phyloP scores from a whole-genome alignment of 768 basidiomycete genomes.

The Boletales sp. region DNA sequence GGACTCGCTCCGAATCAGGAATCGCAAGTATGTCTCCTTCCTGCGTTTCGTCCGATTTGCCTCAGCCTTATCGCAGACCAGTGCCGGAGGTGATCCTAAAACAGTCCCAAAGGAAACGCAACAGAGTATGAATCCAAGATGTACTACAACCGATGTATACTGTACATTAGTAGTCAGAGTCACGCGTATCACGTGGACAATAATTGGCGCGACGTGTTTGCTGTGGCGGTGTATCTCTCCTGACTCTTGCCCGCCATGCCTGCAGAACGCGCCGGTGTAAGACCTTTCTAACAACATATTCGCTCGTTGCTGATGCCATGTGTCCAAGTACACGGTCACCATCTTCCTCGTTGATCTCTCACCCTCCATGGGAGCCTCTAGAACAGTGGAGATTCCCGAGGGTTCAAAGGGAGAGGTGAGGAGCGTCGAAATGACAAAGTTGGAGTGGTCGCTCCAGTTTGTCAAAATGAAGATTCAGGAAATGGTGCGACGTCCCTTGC shows the following conservation, averaged over 20 bases:
- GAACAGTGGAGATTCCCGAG: slow-evolving; percentile 53
- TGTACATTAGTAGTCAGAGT: slow-evolving; percentile 3
- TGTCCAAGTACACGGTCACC: slow-evolving; percentile 69
- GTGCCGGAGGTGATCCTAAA: slow-evolving; percentile 39
- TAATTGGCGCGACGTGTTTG: slow-evolving; percentile 16
- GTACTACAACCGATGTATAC: neutral
- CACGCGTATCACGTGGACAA: slow-evolving; percentile 34
- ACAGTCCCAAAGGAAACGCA: slow-evolving; percentile 56
- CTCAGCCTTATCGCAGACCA: slow-evolving; percentile 17
- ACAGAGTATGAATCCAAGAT: slow-evolving; percentile 39
- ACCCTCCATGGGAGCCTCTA: slow-evolving; percentile 71
- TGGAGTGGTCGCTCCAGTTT: slow-evolving; percentile 81
- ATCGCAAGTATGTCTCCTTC: slow-evolving; percentile 50
- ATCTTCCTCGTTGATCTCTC: slow-evolving; percentile 91
- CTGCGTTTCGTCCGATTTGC: neutral
- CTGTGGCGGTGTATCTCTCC: slow-evolving; percentile 15
- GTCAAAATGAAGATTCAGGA: slow-evolving; percentile 90
- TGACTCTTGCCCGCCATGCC: slow-evolving; percentile 49
- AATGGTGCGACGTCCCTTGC: slow-evolving; percentile 52
- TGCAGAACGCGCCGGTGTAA: slow-evolving; percentile 76
- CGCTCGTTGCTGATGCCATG: slow-evolving; percentile 6
- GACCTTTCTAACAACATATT: slow-evolving; percentile 16
- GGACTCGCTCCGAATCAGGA: slow-evolving; percentile 47
- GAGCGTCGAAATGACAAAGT: slow-evolving; percentile 63
- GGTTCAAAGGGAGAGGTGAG: slow-evolving; percentile 49